Evolutionary conservation across 768 basidiomycete genomes (phyloP), one percentile per base, ranked within the genome.

Genomic region (Mycena albidolilacea): DNA sequence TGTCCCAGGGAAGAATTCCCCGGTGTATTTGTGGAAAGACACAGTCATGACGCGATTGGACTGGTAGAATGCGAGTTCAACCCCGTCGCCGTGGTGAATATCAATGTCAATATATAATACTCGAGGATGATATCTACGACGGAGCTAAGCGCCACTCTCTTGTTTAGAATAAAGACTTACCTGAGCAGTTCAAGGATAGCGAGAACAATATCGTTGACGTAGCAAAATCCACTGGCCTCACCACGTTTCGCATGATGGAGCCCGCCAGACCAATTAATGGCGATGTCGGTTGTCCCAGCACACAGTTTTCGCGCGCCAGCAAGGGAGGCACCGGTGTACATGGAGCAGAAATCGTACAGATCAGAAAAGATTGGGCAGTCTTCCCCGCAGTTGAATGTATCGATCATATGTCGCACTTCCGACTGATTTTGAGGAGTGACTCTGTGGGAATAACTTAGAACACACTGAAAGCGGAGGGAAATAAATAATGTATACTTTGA

Each of bases 31-130:
- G 87, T 99, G 97, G 84, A 99, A 99, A 0, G 97, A 98, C 15
- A 98, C 95, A 0, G 97, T 99, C 90, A 98, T 93, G 74, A 99
- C 97, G n/a, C 97, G 92, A 78, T 99, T 97, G 48, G 96, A 94
- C 77, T 97, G 93, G 83, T 97, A 99, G 82, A 99, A 99, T 0
- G 97, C 98, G 72, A 97, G 93, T 79, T 99, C 96, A 3, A 99
- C 98, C 30, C 97, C 97, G 78, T 99, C 97, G 9, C 97, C 97
- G 77, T 99, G 97, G 81, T 99, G 97, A 68, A 99, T 98, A 79
- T 99, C 97, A 75, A 99, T 99, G 84, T 99, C 97, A 77, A 99
- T 96, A 81, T 99, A 99, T 9, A 99, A 86, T 5, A 99, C 97
- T 19, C 97, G 92, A 8, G 97, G 93, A 76, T 97, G 95, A 79